Conservation (phyloP, 2,329 filamentous ascomycete species). For the Juglanconis oblonga region DNA sequence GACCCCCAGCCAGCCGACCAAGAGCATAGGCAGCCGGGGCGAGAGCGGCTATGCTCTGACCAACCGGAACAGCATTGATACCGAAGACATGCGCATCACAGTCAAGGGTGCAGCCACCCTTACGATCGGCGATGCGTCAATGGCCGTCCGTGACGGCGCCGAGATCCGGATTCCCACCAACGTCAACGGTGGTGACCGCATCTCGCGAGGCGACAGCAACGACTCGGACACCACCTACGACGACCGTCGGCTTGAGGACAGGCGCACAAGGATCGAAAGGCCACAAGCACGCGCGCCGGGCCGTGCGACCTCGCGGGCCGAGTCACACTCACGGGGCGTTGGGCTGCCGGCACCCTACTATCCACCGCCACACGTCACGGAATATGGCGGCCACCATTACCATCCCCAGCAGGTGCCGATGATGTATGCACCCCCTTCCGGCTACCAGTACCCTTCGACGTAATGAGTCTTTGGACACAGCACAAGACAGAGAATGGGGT, state of each 20-base stretch:
- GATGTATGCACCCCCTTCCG: conserved; percentile 17
- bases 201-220: conserved; percentile 24
- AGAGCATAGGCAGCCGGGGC: conserved; percentile 58
- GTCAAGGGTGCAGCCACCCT: conserved; percentile 55
- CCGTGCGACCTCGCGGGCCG: conserved; percentile 49
- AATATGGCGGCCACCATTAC: conserved; percentile 7
- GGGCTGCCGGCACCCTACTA: not conserved
- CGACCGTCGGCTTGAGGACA: conserved; percentile 42
- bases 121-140: conserved; percentile 54
- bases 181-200: conserved; percentile 41
- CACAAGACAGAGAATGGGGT: not conserved
- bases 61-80: conserved; percentile 52
- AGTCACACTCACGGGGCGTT: conserved; percentile 36
- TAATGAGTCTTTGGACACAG: not conserved
- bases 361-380: not conserved
- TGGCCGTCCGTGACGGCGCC: conserved; percentile 56
- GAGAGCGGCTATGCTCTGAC: conserved; percentile 63
- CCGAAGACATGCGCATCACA: conserved; percentile 60
- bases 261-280: conserved; percentile 38
- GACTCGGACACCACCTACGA: conserved; percentile 47
- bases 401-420: not conserved
- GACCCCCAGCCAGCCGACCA: conserved; percentile 54
- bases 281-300: conserved; percentile 37
- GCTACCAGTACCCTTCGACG: conserved; percentile 11
- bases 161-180: conserved; percentile 53